A percentile compares a stretch with the other conserved stretches of the same genome.
These are phyloP conservation scores for Ganoderma boninense DNA, from an alignment of 1,284 basidiomycete genomes.

Conservation along the genomic window DNA sequence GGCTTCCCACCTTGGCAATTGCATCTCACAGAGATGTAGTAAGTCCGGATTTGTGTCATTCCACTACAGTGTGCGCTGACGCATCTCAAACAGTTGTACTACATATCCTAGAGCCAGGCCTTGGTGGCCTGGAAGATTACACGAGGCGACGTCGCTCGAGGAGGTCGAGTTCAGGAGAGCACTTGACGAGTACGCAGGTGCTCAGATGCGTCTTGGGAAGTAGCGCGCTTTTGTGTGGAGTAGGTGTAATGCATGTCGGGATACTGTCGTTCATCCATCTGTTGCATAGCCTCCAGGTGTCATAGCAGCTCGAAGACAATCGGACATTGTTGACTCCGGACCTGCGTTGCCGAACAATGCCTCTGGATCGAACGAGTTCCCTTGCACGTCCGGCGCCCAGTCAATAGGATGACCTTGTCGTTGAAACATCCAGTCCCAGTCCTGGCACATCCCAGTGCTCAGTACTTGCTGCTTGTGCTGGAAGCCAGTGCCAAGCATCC, in stretches of 20 bases:
- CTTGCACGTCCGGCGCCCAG: neutral
- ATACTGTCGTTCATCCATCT: conserved; percentile 2
- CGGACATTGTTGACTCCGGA: conserved; percentile 3
- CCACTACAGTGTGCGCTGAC: neutral
- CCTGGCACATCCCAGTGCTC: neutral
- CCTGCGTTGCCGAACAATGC: neutral
- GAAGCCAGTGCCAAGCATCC: neutral
- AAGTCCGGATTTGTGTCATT: conserved; percentile 40
- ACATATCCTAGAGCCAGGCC: conserved; percentile 13
- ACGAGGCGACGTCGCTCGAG: conserved; percentile 45
- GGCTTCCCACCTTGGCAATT: conserved; percentile 85
- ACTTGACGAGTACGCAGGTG: conserved; percentile 71
- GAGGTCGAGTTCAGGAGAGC: conserved; percentile 69
- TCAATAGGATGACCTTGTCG: neutral
- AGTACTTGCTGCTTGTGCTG: neutral
- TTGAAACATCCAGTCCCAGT: neutral
- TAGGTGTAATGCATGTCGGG: conserved; percentile 24
- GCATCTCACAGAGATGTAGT: conserved; percentile 80
- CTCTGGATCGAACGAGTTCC: neutral
- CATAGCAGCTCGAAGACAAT: conserved; percentile 3
- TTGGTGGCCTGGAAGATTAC: conserved; percentile 20
- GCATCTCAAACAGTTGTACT: conserved; percentile 18
- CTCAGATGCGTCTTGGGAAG: conserved; percentile 80
- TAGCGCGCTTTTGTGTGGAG: conserved; percentile 44
- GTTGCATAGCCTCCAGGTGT: conserved; percentile 1